Base-by-base conservation (phyloP, 345 rosid species). In the Eucalyptus erythrocorys region DNA sequence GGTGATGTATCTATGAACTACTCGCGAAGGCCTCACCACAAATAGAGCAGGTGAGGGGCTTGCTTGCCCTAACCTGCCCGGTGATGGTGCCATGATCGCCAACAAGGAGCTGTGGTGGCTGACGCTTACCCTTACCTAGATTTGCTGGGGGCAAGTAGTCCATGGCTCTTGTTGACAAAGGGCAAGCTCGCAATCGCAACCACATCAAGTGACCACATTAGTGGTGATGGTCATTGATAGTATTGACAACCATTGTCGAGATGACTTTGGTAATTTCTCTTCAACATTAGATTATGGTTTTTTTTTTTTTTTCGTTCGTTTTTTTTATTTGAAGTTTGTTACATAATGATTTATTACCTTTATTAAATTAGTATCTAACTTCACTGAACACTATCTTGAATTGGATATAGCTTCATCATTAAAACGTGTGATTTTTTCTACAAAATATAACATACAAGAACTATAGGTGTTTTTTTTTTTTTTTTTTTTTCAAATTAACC, bases 141-240 rank as follows among this genome's bases (percentile, higher is more conserved):
- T 71, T 8, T 3, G 1, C 1, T 1, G 8, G 37, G 8, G 81
- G 14, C 27, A 37, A 71, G 4, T 8, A 37, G 26, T 71, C 14
- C 26, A 68, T 68, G 79, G 42, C 2, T 3, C 42, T 32, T 68
- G 40, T 68, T 8, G 8, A 10, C 6, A 37, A 71, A 19, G 45
- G 7, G 27, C 26, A 4, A 5, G 80, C 43, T 68, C 4, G 1
- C 43, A 4, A 34, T 19, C 1, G 0, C 8, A 71, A 71, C 22
- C 26, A 71, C 21, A 5, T 71, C 45, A 71, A 12, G 7, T 10
- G 14, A 10, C 12, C 2, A 71, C 2, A 40, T 9, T 19, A 10
- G 45, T 71, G 45, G 7, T 37, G 26, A 19, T 71, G 3, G 0
- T 19, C 7, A 1, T 37, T 16, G 2, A 34, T 1, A 5, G 2